phyloP scores from a whole-genome alignment of 108 stramenopile species.

The Seminavis robusta region DNA sequence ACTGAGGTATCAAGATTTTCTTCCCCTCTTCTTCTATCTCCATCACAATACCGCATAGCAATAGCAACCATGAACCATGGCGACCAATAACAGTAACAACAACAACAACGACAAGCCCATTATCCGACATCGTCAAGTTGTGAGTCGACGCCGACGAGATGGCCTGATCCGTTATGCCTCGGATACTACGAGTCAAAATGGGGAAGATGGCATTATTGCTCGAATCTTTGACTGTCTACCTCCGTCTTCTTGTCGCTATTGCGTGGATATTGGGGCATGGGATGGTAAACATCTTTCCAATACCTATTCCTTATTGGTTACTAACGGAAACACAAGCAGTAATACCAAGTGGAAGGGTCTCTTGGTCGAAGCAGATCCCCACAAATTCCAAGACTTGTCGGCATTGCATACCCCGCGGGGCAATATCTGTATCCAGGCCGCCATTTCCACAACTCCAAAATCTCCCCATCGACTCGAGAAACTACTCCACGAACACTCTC shows the following conservation, averaged over 20 bases:
- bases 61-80: no score
- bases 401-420: slow-evolving; percentile 44
- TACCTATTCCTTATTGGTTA: slow-evolving; percentile 54
- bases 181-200: slow-evolving; percentile 63
- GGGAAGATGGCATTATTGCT: slow-evolving; percentile 79
- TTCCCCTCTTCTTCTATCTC: no score
- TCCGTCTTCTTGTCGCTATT: slow-evolving; percentile 23
- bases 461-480: slow-evolving; percentile 19
- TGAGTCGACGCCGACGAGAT: slow-evolving; percentile 39
- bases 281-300: slow-evolving; percentile 80
- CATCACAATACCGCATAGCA: no score
- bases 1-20: no score
- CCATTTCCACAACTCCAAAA: slow-evolving; percentile 26
- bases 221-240: slow-evolving; percentile 49
- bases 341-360: slow-evolving; percentile 53
- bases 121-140: slow-evolving; percentile 28
- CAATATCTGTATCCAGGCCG: slow-evolving; percentile 37
- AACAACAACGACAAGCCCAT: slow-evolving; percentile 18
- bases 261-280: slow-evolving; percentile 88
- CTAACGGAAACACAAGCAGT: not conserved
- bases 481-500: slow-evolving; percentile 21
- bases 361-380: slow-evolving; percentile 71
- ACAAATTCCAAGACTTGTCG: slow-evolving; percentile 41
- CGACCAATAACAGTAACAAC: no score
- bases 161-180: slow-evolving; percentile 66